Percentiles rank a stretch among this genome's conserved stretches.
Evolutionary conservation across 345 rosid genomes (phyloP).

Genomic region (Adansonia digitata): DNA sequence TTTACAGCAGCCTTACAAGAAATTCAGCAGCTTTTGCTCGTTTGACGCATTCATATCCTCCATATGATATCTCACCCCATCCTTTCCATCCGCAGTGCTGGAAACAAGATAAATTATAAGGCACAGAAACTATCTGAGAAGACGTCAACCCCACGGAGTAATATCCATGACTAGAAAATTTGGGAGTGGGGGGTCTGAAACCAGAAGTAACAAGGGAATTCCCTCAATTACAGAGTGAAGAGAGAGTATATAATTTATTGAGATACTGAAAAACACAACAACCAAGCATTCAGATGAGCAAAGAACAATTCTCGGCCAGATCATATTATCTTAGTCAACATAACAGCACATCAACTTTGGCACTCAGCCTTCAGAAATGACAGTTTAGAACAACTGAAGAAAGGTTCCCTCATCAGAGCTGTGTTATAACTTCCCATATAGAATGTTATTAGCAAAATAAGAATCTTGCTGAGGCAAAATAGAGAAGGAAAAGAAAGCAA

Average conservation of each 20-base stretch:
- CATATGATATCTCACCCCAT: slow-evolving; percentile 98
- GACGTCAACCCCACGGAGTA: background rate
- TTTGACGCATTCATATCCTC: slow-evolving; percentile 62
- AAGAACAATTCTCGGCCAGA: background rate
- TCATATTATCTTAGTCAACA: background rate
- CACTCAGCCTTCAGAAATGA: background rate
- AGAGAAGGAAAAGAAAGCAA: background rate
- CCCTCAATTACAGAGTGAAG: background rate
- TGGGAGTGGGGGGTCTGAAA: background rate
- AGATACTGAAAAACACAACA: background rate
- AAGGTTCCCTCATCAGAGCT: background rate
- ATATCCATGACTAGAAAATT: slow-evolving; percentile 1
- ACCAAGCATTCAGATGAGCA: background rate
- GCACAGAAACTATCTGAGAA: background rate
- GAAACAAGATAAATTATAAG: slow-evolving; percentile 9
- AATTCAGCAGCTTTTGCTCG: slow-evolving; percentile 86
- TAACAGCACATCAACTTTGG: background rate
- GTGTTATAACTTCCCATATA: too few relatives aligned
- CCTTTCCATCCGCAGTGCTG: slow-evolving; percentile 93
- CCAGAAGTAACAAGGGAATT: background rate
- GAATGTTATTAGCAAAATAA: too few relatives aligned
- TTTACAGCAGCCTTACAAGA: slow-evolving; percentile 46
- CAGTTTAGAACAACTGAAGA: background rate
- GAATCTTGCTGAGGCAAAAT: background rate
- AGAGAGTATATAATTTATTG: background rate